Percentiles rank a stretch among this genome's conserved stretches.
Evolutionary conservation across 2,329 filamentous ascomycete species (phyloP).

Genomic region (Cercospora sojina): DNA sequence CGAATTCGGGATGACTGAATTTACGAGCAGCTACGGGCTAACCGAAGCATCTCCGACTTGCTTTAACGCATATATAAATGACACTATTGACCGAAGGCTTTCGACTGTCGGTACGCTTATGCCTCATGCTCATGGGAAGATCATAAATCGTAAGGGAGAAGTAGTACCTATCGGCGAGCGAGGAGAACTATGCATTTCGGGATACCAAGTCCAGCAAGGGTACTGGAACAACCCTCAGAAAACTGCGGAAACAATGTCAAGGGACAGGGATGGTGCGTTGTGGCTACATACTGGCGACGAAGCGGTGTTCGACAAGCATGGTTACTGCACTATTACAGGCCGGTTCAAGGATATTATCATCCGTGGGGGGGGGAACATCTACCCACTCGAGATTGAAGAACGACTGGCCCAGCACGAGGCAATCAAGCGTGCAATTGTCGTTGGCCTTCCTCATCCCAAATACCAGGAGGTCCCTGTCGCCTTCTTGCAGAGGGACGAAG

Average conservation of each 20-base stretch:
- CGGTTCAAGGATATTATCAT: conserved; percentile 39
- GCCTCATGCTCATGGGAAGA: conserved; percentile 72
- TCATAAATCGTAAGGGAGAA: conserved; percentile 65
- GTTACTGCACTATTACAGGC: conserved; percentile 41
- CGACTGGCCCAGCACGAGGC: conserved; percentile 30
- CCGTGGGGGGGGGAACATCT: conserved; percentile 67
- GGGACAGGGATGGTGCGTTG: conserved; percentile 48
- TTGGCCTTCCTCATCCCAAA: conserved; percentile 33
- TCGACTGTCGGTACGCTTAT: conserved; percentile 73
- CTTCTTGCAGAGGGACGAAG: conserved; percentile 37
- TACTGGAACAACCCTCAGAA: conserved; percentile 69
- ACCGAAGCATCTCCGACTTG: conserved; percentile 78
- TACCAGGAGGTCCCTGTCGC: conserved; percentile 36
- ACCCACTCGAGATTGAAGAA: conserved; percentile 36
- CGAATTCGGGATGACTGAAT: conserved; percentile 73
- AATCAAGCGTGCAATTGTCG: conserved; percentile 34
- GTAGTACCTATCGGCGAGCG: conserved; percentile 65
- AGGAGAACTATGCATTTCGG: conserved; percentile 76
- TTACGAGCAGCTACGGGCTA: conserved; percentile 57
- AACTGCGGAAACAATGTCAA: conserved; percentile 68
- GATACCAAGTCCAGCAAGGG: conserved; percentile 69
- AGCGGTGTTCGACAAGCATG: conserved; percentile 48
- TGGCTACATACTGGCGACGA: conserved; percentile 66
- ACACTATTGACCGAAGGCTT: conserved; percentile 65
- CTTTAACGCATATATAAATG: conserved; percentile 75